These are phyloP conservation scores for Seiridium cupressi DNA, from an alignment of 2,329 filamentous ascomycete genomes.

Conservation along the genomic window DNA sequence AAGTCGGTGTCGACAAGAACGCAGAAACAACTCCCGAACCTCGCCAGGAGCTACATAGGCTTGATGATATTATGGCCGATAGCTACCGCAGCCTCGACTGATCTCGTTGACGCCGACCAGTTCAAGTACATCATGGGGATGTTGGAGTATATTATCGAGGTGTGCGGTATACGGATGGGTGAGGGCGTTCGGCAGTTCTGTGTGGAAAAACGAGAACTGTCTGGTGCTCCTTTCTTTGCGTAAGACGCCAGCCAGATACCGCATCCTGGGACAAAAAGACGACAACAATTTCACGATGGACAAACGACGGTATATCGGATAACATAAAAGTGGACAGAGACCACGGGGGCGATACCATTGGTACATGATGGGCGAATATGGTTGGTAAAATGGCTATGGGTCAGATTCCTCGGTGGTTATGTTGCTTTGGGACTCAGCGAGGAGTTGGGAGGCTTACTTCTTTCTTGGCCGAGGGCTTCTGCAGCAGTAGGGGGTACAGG, in stretches of 20 bases:
- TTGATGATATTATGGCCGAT: conserved; percentile 5
- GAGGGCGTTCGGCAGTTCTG: conserved; percentile 2
- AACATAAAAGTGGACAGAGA: no score
- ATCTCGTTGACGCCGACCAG: conserved; percentile 1
- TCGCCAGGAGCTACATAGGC: conserved; percentile 2
- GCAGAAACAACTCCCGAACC: background rate
- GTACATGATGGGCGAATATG: no score
- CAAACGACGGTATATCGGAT: background rate
- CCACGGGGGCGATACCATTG: no score
- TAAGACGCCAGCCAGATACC: background rate
- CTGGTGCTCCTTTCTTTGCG: background rate
- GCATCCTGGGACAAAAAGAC: background rate
- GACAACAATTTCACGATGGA: background rate
- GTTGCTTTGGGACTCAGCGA: no score
- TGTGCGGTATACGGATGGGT: conserved; percentile 2
- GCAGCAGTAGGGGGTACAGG: no score
- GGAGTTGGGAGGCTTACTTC: no score
- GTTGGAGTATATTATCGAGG: background rate
- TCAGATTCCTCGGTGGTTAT: no score
- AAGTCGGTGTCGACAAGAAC: background rate
- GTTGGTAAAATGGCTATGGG: no score
- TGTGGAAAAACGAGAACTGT: background rate
- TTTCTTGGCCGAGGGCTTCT: no score
- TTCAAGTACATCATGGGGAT: background rate
- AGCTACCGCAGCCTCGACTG: background rate